Conservation (phyloP, 1,139 yeast species). For the Yamadazyma diospyri region DNA sequence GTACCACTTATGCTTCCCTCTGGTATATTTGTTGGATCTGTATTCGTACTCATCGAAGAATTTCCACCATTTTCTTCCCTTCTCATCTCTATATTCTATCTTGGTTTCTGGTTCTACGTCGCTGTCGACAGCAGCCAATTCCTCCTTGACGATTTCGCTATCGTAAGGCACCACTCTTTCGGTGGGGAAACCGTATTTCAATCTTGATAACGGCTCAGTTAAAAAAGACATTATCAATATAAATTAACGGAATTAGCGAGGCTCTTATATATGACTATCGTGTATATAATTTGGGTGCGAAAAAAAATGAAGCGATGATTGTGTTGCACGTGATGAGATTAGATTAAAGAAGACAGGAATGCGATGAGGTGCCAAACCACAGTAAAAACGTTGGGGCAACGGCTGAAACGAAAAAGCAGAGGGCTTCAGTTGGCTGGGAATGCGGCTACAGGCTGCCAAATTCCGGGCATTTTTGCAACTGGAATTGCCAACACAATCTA, state of each 20-base stretch:
- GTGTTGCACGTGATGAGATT: conserved; percentile 2
- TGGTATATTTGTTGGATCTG: conserved; percentile 35
- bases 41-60: conserved; percentile 64
- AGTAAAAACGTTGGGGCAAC: too few relatives aligned
- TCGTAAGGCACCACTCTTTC: conserved; percentile 41
- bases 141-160: conserved; percentile 9
- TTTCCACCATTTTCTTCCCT: conserved; percentile 59
- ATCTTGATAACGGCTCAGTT: conserved; percentile 25
- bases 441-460: too few relatives aligned
- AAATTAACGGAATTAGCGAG: neutral
- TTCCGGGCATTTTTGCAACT: too few relatives aligned
- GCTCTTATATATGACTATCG: neutral
- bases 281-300: neutral
- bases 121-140: conserved; percentile 10
- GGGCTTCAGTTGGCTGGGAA: too few relatives aligned
- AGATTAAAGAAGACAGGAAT: too few relatives aligned
- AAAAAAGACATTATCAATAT: conserved; percentile 6
- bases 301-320: conserved; percentile 1
- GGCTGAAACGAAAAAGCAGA: too few relatives aligned
- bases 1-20: conserved; percentile 50
- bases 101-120: conserved; percentile 11
- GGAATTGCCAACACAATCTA: too few relatives aligned
- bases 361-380: too few relatives aligned
- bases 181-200: conserved; percentile 51
- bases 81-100: conserved; percentile 58